phyloP scores from a whole-genome alignment of 768 basidiomycete species.

The Boletus speciosus region DNA sequence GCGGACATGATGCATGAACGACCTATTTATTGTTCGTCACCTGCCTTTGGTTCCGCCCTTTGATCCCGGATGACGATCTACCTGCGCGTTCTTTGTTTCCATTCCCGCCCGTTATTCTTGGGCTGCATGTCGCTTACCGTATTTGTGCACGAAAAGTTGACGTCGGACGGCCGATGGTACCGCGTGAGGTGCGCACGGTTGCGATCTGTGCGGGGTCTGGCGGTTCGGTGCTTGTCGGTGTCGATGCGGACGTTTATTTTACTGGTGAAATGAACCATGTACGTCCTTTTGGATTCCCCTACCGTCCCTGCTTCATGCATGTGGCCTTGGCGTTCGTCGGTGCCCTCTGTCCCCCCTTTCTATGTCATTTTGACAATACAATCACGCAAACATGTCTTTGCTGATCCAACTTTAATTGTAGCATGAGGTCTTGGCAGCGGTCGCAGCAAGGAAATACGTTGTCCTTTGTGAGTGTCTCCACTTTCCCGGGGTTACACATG shows the following conservation, averaged over 20 bases:
- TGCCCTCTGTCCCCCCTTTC: neutral
- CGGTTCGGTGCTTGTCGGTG: slow-evolving; percentile 66
- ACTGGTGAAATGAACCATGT: slow-evolving; percentile 95
- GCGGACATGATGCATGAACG: neutral
- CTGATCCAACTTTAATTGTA: slow-evolving; percentile 30
- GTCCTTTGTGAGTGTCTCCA: slow-evolving; percentile 64
- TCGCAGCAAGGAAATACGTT: slow-evolving; percentile 73
- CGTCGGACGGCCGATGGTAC: slow-evolving; percentile 50
- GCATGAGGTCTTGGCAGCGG: slow-evolving; percentile 85
- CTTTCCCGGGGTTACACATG: neutral
- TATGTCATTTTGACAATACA: slow-evolving; percentile 10
- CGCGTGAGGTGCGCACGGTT: slow-evolving; percentile 49
- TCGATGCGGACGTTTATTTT: slow-evolving; percentile 80
- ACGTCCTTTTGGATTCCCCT: slow-evolving; percentile 29
- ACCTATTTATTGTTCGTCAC: neutral
- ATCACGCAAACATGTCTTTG: neutral
- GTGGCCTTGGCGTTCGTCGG: neutral
- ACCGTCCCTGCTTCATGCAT: neutral
- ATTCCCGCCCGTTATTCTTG: slow-evolving; percentile 11
- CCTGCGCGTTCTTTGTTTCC: slow-evolving; percentile 13
- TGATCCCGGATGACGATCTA: slow-evolving; percentile 19
- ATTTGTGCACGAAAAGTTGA: slow-evolving; percentile 46
- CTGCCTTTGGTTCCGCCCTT: neutral
- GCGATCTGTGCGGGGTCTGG: slow-evolving; percentile 94
- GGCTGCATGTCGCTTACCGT: slow-evolving; percentile 7